These are phyloP conservation scores for Malania oleifera DNA, from an alignment of 164 flowering plant genomes.

Conservation along the genomic window DNA sequence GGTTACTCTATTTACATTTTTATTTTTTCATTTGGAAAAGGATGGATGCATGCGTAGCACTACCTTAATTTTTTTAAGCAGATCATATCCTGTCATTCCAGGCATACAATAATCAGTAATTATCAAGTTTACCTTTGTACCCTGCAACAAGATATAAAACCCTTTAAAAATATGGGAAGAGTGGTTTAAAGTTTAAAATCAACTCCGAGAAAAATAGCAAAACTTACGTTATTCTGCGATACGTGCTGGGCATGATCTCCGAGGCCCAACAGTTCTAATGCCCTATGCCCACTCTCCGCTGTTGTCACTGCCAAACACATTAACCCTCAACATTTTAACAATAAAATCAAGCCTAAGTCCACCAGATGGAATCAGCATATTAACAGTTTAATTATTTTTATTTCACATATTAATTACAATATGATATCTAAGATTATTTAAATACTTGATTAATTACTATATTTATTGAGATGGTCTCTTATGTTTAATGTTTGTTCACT, in stretches of 20 bases:
- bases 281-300: constrained; percentile 50
- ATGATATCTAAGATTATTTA: too few species aligned
- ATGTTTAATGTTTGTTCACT: too few species aligned
- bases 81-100: constrained; percentile 80
- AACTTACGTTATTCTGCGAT: constrained; percentile 14
- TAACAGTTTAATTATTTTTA: too few species aligned
- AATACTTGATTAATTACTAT: too few species aligned
- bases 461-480: too few species aligned
- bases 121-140: constrained; percentile 52
- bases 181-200: not conserved
- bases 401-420: too few species aligned
- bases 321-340: too few species aligned
- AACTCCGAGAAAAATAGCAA: not conserved
- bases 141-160: constrained; percentile 21
- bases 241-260: constrained; percentile 26
- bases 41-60: not conserved
- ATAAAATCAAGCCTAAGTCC: too few species aligned
- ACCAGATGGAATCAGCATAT: too few species aligned
- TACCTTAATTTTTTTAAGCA: constrained; percentile 77
- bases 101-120: constrained; percentile 90
- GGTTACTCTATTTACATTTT: too few species aligned
- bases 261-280: constrained; percentile 62
- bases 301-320: too few species aligned
- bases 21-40: not conserved
- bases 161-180: not conserved